Evolutionary conservation across 768 basidiomycete species (phyloP).

Genomic region (Psilocybe tampanensis): DNA sequence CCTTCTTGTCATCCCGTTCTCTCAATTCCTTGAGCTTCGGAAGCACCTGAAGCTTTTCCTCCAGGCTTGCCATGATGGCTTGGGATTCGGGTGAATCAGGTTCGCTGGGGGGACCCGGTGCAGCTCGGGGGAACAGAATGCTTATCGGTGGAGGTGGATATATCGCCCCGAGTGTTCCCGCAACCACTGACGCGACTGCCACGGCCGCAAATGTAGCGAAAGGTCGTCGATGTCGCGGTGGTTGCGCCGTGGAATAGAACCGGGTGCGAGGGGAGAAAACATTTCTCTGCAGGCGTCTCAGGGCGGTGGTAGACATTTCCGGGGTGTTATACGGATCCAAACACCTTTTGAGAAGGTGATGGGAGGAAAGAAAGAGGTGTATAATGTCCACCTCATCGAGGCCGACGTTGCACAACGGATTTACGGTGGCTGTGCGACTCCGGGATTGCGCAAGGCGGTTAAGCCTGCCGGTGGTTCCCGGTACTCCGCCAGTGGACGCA

Average conservation of each 20-base stretch:
- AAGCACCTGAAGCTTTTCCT: slow-evolving; percentile 67
- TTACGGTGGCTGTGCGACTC: slow-evolving; percentile 7
- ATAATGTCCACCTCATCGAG: slow-evolving; percentile 8
- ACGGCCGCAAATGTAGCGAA: slow-evolving; percentile 31
- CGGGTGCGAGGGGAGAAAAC: slow-evolving; percentile 1
- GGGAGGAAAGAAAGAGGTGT: background rate
- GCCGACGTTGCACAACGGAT: background rate
- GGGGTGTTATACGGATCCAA: background rate
- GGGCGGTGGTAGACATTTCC: slow-evolving; percentile 6
- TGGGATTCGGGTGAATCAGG: slow-evolving; percentile 59
- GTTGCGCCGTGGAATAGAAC: slow-evolving; percentile 16
- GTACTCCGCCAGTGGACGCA: background rate
- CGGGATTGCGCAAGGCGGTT: background rate
- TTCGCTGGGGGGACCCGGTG: slow-evolving; percentile 66
- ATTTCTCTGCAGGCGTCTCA: slow-evolving; percentile 8
- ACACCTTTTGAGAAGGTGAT: background rate
- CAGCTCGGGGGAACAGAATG: slow-evolving; percentile 74
- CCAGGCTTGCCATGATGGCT: slow-evolving; percentile 61
- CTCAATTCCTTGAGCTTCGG: slow-evolving; percentile 57
- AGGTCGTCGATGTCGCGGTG: slow-evolving; percentile 21
- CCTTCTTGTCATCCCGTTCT: slow-evolving; percentile 45
- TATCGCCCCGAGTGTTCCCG: slow-evolving; percentile 61
- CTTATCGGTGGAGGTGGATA: slow-evolving; percentile 70
- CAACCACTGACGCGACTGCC: slow-evolving; percentile 36
- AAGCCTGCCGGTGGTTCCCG: background rate